phyloP scores from a whole-genome alignment of 1,284 basidiomycete genomes.

The Tylopilus orsonianus region DNA sequence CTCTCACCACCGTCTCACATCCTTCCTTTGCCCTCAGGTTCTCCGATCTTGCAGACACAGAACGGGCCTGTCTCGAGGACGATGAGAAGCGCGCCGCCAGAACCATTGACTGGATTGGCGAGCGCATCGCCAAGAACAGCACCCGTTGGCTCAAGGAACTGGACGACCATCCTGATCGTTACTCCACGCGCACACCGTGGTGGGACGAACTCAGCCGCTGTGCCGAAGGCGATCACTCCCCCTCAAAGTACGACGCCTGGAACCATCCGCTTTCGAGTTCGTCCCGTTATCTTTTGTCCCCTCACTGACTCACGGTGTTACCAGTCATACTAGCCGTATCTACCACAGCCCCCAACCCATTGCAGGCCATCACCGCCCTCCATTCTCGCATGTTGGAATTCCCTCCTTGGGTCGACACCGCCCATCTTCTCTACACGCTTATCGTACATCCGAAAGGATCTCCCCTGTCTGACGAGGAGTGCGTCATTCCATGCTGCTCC shows the following conservation, averaged over 20 bases:
- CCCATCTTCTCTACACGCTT: conserved; percentile 66
- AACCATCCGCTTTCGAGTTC: conserved; percentile 78
- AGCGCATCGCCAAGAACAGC: conserved; percentile 60
- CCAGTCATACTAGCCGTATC: conserved; percentile 77
- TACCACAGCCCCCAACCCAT: conserved; percentile 70
- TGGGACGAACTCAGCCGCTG: conserved; percentile 80
- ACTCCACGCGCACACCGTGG: conserved; percentile 64
- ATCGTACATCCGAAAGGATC: conserved; percentile 74
- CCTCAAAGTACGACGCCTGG: conserved; percentile 71
- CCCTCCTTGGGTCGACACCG: conserved; percentile 75
- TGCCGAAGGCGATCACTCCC: conserved; percentile 70
- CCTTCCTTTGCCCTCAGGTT: conserved; percentile 71
- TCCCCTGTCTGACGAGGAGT: conserved; percentile 75
- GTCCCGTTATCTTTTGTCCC: conserved; percentile 30
- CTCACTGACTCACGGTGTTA: conserved; percentile 10
- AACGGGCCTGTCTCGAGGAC: conserved; percentile 68
- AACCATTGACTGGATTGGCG: conserved; percentile 78
- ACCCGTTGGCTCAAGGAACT: conserved; percentile 66
- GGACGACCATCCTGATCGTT: conserved; percentile 41
- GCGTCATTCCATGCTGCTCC: conserved; percentile 31
- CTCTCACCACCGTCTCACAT: conserved; percentile 67
- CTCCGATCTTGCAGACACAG: conserved; percentile 68
- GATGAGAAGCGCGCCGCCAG: conserved; percentile 73
- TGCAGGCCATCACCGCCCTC: conserved; percentile 70
- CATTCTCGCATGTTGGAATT: conserved; percentile 64